Evolutionary conservation across 2,329 filamentous ascomycete genomes (phyloP).

Genomic region (Thielaviopsis euricoi): DNA sequence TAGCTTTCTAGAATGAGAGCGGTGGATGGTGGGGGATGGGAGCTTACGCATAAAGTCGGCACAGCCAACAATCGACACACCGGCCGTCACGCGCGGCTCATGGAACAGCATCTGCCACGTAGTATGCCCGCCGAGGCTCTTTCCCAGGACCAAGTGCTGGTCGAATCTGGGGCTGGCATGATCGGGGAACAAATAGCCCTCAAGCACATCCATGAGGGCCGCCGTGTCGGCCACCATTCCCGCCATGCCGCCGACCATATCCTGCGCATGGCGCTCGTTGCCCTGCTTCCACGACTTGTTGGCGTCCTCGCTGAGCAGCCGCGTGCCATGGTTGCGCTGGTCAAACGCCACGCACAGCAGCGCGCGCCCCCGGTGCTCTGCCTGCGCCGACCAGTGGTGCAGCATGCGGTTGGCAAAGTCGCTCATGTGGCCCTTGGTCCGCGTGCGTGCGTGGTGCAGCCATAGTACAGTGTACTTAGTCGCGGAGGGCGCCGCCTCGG

Average conservation of each 20-base stretch:
- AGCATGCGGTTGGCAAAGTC: slow-evolving; percentile 55
- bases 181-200: slow-evolving; percentile 53
- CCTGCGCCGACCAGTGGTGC: slow-evolving; percentile 44
- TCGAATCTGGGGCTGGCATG: slow-evolving; percentile 32
- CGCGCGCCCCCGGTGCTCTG: slow-evolving; percentile 26
- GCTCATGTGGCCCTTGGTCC: slow-evolving; percentile 56
- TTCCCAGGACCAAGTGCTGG: slow-evolving; percentile 56
- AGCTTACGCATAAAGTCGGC: slow-evolving; percentile 61
- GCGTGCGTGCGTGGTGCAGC: slow-evolving; percentile 70
- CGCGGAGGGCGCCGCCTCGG: slow-evolving; percentile 41
- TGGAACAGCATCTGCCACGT: slow-evolving; percentile 70
- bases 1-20: too few relatives aligned
- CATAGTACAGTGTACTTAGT: slow-evolving; percentile 62
- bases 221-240: slow-evolving; percentile 60
- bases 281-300: slow-evolving; percentile 65
- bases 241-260: slow-evolving; percentile 73
- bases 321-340: slow-evolving; percentile 77
- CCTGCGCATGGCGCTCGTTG: slow-evolving; percentile 68
- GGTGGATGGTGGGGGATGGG: neutral
- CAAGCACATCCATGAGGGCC: slow-evolving; percentile 59
- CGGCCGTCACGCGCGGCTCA: slow-evolving; percentile 64
- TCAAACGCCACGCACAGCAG: slow-evolving; percentile 77
- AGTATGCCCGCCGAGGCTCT: slow-evolving; percentile 75
- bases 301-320: slow-evolving; percentile 47
- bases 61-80: slow-evolving; percentile 70